Conservation (phyloP, 331 rosid genomes). For the Arachis monticola region DNA sequence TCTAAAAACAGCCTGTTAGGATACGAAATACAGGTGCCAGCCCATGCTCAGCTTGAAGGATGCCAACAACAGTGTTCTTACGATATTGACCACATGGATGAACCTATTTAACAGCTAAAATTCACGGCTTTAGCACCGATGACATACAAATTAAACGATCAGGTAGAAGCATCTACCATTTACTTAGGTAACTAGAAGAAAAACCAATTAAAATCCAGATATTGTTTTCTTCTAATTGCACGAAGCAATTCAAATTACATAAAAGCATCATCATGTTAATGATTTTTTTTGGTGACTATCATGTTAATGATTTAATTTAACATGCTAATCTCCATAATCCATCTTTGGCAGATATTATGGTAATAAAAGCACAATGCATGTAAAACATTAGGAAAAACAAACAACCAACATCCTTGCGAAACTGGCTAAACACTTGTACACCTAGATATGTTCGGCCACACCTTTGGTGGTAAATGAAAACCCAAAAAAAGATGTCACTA, state of each 20-base stretch:
- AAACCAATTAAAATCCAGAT: conserved; percentile 11
- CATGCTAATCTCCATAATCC: neutral
- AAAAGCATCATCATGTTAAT: neutral
- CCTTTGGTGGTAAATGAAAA: neutral
- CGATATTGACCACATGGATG: conserved; percentile 99
- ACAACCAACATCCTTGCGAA: neutral
- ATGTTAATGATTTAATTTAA: too few species aligned
- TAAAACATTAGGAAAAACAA: neutral
- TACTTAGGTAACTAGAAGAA: conserved; percentile 3
- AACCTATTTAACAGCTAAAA: conserved; percentile 65
- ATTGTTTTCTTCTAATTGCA: neutral
- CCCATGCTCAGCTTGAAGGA: conserved; percentile 90
- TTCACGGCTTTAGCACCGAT: conserved; percentile 32
- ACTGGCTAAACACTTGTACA: neutral
- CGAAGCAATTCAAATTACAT: conserved; percentile 6
- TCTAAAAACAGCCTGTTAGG: conserved; percentile 45
- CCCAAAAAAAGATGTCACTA: neutral
- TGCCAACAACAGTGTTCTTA: conserved; percentile 92
- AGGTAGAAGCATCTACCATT: conserved; percentile 12
- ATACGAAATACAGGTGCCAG: conserved; percentile 93
- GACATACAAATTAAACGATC: conserved; percentile 16
- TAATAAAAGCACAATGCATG: conserved; percentile 3
- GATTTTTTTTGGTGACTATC: too few species aligned
- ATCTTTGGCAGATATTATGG: neutral
- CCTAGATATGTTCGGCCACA: neutral